phyloP scores from a whole-genome alignment of 2,329 filamentous ascomycete genomes.

The Colletotrichum sp. region DNA sequence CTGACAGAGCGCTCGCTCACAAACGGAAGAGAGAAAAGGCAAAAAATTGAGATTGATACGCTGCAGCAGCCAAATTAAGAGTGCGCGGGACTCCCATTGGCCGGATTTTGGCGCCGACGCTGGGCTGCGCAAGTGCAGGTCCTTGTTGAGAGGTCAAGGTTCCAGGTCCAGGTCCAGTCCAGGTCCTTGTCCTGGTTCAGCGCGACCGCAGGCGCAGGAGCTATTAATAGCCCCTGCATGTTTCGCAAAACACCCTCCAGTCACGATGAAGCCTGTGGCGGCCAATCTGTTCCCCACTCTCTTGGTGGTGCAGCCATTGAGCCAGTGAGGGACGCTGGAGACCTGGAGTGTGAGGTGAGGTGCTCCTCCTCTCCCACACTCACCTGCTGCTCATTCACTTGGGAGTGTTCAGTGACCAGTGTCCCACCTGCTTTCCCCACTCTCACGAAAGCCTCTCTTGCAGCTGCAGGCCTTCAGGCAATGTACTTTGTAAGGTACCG shows the following conservation, averaged over 20 bases:
- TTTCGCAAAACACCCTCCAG: constrained; percentile 20
- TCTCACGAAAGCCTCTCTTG: neutral
- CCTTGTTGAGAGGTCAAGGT: neutral
- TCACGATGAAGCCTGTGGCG: constrained; percentile 16
- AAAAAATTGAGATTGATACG: neutral
- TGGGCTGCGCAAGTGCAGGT: neutral
- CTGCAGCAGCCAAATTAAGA: constrained; percentile 5
- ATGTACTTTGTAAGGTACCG: neutral
- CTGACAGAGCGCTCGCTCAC: neutral
- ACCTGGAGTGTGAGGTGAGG: neutral
- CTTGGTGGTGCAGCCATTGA: neutral
- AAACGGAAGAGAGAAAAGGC: neutral
- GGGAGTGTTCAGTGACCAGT: neutral
- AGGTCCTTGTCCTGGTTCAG: neutral
- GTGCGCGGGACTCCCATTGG: constrained; percentile 2
- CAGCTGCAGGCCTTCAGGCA: neutral
- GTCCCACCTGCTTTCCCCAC: neutral
- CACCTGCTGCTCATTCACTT: neutral
- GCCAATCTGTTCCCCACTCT: neutral
- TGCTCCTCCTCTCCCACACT: neutral
- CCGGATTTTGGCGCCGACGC: constrained; percentile 12
- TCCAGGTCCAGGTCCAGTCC: neutral
- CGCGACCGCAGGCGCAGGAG: constrained; percentile 6
- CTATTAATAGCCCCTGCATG: constrained; percentile 21
- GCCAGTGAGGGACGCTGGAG: neutral